A percentile compares a stretch with the other conserved stretches of the same genome.
These are phyloP conservation scores for Rosellinia necatrix DNA, from an alignment of 2,329 filamentous ascomycete genomes.

Conservation along the genomic window DNA sequence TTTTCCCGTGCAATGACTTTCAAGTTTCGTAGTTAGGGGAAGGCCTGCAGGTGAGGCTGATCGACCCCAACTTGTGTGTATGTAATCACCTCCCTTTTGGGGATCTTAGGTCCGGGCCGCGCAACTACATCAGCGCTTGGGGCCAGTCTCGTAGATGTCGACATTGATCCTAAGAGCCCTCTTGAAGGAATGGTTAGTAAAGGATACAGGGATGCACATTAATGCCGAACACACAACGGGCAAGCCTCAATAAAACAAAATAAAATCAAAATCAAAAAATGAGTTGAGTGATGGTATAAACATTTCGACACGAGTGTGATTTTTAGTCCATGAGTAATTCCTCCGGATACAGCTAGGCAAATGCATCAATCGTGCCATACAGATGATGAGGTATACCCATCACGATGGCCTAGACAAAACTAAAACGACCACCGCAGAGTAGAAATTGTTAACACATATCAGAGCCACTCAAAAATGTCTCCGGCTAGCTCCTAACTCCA, in stretches of 20 bases:
- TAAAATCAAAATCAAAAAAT: not conserved
- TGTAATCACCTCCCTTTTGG: no score
- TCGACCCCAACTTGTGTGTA: no score
- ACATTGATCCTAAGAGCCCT: no score
- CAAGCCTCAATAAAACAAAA: not conserved
- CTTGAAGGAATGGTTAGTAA: no score
- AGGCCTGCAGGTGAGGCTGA: no score
- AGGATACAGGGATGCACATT: no score
- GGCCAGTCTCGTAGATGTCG: no score
- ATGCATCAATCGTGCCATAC: not conserved
- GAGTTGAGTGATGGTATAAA: not conserved
- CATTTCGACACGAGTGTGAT: not conserved
- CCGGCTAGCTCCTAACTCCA: slow-evolving; percentile 33
- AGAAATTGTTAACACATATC: slow-evolving; percentile 4
- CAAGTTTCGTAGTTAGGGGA: no score
- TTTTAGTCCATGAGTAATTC: not conserved
- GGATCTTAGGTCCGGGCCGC: no score
- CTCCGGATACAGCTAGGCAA: not conserved
- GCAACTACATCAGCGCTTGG: no score
- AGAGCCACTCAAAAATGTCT: slow-evolving; percentile 19
- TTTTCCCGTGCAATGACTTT: no score
- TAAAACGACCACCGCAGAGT: not conserved
- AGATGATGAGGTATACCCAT: not conserved
- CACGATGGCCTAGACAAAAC: not conserved
- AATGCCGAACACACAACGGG: not conserved